Conservation (phyloP, 2,329 filamentous ascomycete genomes). For the Epichloe bromicola region DNA sequence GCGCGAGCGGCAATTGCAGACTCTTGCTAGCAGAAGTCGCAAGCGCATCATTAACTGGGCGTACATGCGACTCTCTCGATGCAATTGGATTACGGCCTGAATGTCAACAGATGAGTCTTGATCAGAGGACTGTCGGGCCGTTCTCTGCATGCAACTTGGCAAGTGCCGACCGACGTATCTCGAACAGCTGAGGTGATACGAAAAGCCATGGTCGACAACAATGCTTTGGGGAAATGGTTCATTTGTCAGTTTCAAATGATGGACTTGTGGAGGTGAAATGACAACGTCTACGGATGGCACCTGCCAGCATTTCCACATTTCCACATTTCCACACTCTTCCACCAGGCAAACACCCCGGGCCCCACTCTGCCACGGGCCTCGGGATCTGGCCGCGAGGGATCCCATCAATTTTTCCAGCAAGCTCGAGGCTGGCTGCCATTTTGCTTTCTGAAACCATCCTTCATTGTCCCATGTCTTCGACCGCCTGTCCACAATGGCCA, state of each 20-base stretch:
- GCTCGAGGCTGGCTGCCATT: not conserved
- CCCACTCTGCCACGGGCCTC: not conserved
- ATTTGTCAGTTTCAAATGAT: not conserved
- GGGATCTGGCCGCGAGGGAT: not conserved
- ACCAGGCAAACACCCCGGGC: not conserved
- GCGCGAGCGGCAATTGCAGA: not conserved
- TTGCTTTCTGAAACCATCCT: not conserved
- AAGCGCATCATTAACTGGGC: not conserved
- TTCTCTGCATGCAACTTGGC: not conserved
- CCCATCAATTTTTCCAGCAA: slow-evolving; percentile 2
- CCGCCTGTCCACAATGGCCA: slow-evolving; percentile 4
- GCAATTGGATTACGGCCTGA: slow-evolving; percentile 2
- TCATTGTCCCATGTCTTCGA: not conserved
- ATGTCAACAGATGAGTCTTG: not conserved
- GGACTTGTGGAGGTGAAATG: not conserved
- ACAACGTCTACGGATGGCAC: no score
- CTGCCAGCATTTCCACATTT: no score
- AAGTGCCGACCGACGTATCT: not conserved
- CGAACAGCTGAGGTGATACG: not conserved
- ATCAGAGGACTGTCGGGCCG: not conserved
- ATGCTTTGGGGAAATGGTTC: no score
- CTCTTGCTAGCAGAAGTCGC: not conserved
- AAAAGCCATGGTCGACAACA: not conserved
- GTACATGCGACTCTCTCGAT: not conserved
- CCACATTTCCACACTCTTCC: no score